Base-by-base conservation (phyloP, 139 green algal genomes). In the Chlamydomonas applanata region DNA sequence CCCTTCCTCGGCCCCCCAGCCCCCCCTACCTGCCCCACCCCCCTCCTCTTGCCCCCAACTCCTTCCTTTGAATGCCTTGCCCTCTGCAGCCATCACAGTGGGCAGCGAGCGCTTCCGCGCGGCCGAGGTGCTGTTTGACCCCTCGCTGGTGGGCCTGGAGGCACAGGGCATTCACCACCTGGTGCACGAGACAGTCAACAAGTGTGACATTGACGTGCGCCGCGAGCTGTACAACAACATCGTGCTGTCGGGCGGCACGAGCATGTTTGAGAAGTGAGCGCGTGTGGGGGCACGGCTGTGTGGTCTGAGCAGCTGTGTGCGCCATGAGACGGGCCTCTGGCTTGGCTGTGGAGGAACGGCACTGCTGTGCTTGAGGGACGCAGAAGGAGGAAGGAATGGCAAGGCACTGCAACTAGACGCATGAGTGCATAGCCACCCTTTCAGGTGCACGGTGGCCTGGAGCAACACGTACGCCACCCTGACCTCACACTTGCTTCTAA, bases 131-230 rank as follows among this genome's bases (percentile, higher is more conserved):
- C 83, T 97, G 36, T 97, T 97, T 92, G 88, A 96, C 73, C 93
- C 92, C 32, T 61, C 29, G 13, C 46, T 86, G 49, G 24, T 91
- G 45, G 87, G 85, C 45, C 29, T 71, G 64, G 83, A 92, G 69
- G 52, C 34, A 3, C 62, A 65, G 61, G 65, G 94, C 70, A 92
- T 98, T 75, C 89, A 97, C 82, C 85, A 94, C 73, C 91, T 91
- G 73, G 87, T 92, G 54, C 92, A 89, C 80, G 93, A 93, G 71
- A 93, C 89, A 40, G 93, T 98, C 82, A 93, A 92, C 85, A 94
- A 94, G 79, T 97, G 94, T 76, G 94, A 98, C 71, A 91, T 98
- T 24, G 94, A 98, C 76, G 96, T 98, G 80, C 81, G 94, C 25
- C 59, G 93, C 79, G 93, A 97, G 72, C 85, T 98, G 53, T 96